Conservation (phyloP, 78 protist genomes). For the Tieghemostelium lacteum region DNA sequence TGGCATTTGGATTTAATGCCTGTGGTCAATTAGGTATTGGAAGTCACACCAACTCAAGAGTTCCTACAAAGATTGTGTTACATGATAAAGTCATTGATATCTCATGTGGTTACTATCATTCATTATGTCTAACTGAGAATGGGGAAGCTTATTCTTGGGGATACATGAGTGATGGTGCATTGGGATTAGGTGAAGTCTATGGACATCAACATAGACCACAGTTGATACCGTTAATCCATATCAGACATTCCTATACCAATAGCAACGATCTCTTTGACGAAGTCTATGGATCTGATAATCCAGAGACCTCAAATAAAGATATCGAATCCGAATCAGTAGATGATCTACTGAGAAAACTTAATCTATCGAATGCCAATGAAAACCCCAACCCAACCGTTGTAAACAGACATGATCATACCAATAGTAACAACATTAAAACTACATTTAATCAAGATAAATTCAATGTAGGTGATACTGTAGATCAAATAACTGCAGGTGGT, state of each 20-base stretch:
- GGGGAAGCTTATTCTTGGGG: constrained; percentile 64
- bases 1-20: constrained; percentile 72
- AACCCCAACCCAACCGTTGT: not conserved
- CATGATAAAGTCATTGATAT: constrained; percentile 31
- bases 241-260: constrained; percentile 12
- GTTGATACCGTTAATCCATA: constrained; percentile 41
- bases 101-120: constrained; percentile 50
- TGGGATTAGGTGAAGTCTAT: constrained; percentile 47
- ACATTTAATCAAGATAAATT: not conserved
- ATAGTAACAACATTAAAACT: not conserved
- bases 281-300: not conserved
- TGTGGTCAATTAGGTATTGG: constrained; percentile 83
- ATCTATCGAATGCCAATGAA: not conserved
- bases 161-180: constrained; percentile 62
- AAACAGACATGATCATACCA: not conserved
- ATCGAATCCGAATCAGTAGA: not conserved
- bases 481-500: constrained; percentile 56
- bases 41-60: not conserved
- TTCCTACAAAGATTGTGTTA: constrained; percentile 27
- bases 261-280: constrained; percentile 15
- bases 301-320: not conserved
- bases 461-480: constrained; percentile 28
- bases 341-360: too few relatives aligned
- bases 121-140: constrained; percentile 16
- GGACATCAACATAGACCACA: constrained; percentile 57